Percentiles rank a stretch among this genome's conserved stretches.
These are phyloP conservation scores for Leccinum subspadiceum DNA, from an alignment of 1,284 basidiomycete species.

Conservation along the genomic window DNA sequence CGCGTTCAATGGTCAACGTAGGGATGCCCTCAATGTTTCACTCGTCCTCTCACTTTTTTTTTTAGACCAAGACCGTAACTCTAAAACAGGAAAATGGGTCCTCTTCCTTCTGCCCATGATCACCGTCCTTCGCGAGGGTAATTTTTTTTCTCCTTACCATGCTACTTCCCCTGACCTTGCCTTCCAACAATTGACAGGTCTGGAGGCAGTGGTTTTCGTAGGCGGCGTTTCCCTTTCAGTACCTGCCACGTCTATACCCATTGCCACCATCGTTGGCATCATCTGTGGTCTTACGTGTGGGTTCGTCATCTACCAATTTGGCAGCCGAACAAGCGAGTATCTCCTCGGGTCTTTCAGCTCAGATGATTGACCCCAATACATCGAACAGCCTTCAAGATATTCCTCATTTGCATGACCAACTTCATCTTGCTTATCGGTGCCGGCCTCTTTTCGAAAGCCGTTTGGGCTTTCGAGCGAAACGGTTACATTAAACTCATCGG, in stretches of 20 bases:
- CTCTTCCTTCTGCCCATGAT: constrained; percentile 87
- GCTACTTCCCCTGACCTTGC: background rate
- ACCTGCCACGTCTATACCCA: constrained; percentile 80
- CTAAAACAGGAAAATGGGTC: constrained; percentile 72
- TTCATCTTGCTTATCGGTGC: constrained; percentile 89
- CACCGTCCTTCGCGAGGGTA: constrained; percentile 89
- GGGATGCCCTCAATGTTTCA: constrained; percentile 10
- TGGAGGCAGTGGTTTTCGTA: constrained; percentile 92
- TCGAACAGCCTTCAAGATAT: constrained; percentile 63
- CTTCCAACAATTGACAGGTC: constrained; percentile 38
- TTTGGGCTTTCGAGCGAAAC: constrained; percentile 71
- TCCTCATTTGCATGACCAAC: constrained; percentile 88
- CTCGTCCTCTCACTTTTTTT: background rate
- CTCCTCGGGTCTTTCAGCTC: background rate
- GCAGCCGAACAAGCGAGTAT: constrained; percentile 63
- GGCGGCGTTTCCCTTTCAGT: constrained; percentile 87
- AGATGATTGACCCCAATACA: background rate
- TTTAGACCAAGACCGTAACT: constrained; percentile 39
- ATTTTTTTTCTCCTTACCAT: background rate
- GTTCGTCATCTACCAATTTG: constrained; percentile 72
- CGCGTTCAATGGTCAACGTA: constrained; percentile 68
- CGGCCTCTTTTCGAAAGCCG: constrained; percentile 77
- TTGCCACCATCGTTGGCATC: constrained; percentile 83
- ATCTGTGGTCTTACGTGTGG: constrained; percentile 71
- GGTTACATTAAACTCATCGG: constrained; percentile 72